phyloP scores from a whole-genome alignment of 2,329 filamentous ascomycete genomes.

The Helminthosporium solani region DNA sequence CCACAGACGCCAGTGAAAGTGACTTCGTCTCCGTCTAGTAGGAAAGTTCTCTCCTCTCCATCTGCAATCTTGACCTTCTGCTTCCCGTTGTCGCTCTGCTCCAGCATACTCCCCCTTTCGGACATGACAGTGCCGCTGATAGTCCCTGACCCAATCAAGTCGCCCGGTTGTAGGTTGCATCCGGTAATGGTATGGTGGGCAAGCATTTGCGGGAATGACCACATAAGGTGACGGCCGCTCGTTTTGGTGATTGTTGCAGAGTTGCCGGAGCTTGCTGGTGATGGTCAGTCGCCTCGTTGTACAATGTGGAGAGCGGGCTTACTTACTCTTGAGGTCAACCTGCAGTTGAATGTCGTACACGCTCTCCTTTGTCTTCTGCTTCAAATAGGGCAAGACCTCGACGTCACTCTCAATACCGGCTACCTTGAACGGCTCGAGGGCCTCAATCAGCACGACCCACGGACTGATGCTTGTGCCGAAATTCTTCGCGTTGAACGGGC shows the following conservation, averaged over 20 bases:
- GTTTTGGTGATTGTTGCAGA: conserved; percentile 60
- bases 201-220: conserved; percentile 81
- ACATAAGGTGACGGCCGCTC: conserved; percentile 70
- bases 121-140: conserved; percentile 64
- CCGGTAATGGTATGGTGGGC: conserved; percentile 76
- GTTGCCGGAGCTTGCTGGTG: conserved; percentile 47
- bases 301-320: conserved; percentile 12
- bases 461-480: conserved; percentile 76
- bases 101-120: conserved; percentile 68
- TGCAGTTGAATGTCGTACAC: conserved; percentile 70
- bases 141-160: conserved; percentile 76
- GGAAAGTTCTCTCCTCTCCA: conserved; percentile 68
- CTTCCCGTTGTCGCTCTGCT: conserved; percentile 72
- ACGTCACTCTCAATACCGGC: conserved; percentile 57
- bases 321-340: conserved; percentile 59
- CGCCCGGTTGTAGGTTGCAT: conserved; percentile 71
- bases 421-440: conserved; percentile 66
- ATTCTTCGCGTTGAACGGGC: conserved; percentile 82
- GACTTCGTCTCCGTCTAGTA: conserved; percentile 73
- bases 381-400: conserved; percentile 62
- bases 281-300: conserved; percentile 12
- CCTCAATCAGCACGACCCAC: conserved; percentile 77
- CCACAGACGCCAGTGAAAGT: conserved; percentile 67
- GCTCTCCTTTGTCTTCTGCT: conserved; percentile 59
- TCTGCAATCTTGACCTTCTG: conserved; percentile 60